Conservation (phyloP, 148 eudicot species). For the Spergularia bocconei region DNA sequence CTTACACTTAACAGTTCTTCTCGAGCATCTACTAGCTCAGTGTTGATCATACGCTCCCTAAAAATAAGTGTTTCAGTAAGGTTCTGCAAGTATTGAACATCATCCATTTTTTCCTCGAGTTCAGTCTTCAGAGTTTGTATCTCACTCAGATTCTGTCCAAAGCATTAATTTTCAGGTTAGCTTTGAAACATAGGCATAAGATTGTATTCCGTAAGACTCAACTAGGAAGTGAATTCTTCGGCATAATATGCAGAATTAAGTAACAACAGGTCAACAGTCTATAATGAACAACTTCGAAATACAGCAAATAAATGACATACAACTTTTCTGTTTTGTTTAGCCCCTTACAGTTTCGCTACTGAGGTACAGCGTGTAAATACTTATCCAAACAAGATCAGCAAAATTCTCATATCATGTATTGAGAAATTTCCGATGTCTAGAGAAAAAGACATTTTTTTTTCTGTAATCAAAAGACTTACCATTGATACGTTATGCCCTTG, state of each 20-base stretch:
- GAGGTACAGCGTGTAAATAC: too few relatives aligned
- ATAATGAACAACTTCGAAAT: too few relatives aligned
- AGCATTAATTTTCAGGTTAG: neutral
- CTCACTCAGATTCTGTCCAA: slow-evolving; percentile 12
- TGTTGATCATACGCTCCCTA: slow-evolving; percentile 29
- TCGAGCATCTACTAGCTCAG: slow-evolving; percentile 27
- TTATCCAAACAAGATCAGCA: neutral
- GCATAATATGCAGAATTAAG: too few relatives aligned
- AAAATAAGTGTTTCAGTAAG: slow-evolving; percentile 16
- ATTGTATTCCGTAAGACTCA: too few relatives aligned
- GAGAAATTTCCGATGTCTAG: neutral
- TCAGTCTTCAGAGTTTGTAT: slow-evolving; percentile 16
- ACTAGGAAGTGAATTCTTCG: too few relatives aligned
- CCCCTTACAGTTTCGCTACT: too few relatives aligned
- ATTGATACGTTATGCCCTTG: slow-evolving; percentile 10
- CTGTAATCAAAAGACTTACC: slow-evolving; percentile 13
- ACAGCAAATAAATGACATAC: too few relatives aligned
- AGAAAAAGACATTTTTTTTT: too few relatives aligned
- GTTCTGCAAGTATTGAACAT: slow-evolving; percentile 17
- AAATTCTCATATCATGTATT: neutral
- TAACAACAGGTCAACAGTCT: too few relatives aligned
- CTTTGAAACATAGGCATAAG: neutral
- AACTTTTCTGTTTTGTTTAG: too few relatives aligned
- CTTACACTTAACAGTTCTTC: slow-evolving; percentile 23
- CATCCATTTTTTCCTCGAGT: slow-evolving; percentile 26